Evolutionary conservation across 768 basidiomycete species (phyloP).

Genomic region (Leccinum disarticulatum): DNA sequence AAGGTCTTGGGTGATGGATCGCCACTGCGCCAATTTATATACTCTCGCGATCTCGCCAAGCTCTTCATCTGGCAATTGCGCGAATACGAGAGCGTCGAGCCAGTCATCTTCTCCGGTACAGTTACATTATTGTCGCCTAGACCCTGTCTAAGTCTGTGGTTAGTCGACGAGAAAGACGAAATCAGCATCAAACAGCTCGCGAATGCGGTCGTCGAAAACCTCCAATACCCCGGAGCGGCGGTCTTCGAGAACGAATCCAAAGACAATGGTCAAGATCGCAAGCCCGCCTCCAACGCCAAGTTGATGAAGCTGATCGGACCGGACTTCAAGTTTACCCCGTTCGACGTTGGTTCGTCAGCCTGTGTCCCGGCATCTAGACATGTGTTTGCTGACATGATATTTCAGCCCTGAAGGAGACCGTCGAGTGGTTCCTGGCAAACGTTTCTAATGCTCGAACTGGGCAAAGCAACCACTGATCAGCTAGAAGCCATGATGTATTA

Average conservation of each 20-base stretch:
- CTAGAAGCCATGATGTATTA: constrained; percentile 8
- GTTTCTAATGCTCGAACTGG: constrained; percentile 71
- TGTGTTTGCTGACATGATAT: neutral
- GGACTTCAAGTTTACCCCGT: constrained; percentile 88
- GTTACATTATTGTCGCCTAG: neutral
- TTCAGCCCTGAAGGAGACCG: constrained; percentile 71
- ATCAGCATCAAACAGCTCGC: constrained; percentile 90
- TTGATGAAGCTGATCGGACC: constrained; percentile 66
- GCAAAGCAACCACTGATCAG: constrained; percentile 22
- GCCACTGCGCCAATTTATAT: constrained; percentile 96
- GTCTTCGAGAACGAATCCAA: constrained; percentile 61
- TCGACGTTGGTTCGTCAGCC: constrained; percentile 62
- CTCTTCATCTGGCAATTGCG: constrained; percentile 91
- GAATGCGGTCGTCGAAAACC: constrained; percentile 84
- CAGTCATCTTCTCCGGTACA: constrained; percentile 85
- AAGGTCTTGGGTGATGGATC: constrained; percentile 87
- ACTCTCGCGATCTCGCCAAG: constrained; percentile 93
- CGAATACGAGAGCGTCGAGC: constrained; percentile 91
- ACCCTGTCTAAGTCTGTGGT: neutral
- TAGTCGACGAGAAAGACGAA: constrained; percentile 92
- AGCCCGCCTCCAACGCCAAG: constrained; percentile 93
- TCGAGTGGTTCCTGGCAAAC: constrained; percentile 87
- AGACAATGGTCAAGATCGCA: constrained; percentile 94
- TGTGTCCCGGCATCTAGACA: neutral
- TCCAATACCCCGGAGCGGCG: constrained; percentile 79